Conservation (phyloP, 1,284 basidiomycete species). For the Erythrobasidium hasegawianum region DNA sequence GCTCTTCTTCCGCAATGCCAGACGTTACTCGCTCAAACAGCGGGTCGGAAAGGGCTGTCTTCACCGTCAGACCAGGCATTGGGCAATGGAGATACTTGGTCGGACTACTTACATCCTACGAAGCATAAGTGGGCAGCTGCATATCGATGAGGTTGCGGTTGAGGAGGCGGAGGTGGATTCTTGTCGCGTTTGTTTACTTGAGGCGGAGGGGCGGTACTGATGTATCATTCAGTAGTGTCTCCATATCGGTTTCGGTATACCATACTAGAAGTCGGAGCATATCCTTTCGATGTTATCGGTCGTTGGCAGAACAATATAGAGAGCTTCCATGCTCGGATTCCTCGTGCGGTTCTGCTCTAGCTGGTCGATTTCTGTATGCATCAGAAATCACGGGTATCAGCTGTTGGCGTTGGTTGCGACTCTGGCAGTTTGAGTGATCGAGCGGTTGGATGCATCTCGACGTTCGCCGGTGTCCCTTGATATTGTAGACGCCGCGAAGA, state of each 20-base stretch:
- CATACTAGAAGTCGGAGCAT: conserved; percentile 70
- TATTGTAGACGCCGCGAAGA: too few relatives aligned
- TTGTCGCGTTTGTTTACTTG: conserved; percentile 31
- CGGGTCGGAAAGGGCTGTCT: conserved; percentile 64
- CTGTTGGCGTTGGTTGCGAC: background rate
- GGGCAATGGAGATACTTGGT: too few relatives aligned
- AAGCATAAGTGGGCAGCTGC: conserved; percentile 90
- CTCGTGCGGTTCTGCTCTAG: conserved; percentile 60
- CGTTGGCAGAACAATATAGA: conserved; percentile 93
- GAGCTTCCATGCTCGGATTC: conserved; percentile 75
- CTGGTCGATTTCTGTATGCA: conserved; percentile 51
- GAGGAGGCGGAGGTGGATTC: conserved; percentile 37
- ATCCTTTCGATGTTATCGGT: conserved; percentile 88
- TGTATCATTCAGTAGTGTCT: background rate
- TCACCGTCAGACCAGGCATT: conserved; percentile 28
- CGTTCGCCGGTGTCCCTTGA: too few relatives aligned
- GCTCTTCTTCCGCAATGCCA: conserved; percentile 49
- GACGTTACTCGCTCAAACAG: conserved; percentile 69
- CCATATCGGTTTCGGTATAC: too few relatives aligned
- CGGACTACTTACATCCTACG: conserved; percentile 77
- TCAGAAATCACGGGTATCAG: background rate
- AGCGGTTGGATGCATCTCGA: too few relatives aligned
- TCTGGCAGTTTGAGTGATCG: background rate
- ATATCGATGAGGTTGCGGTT: conserved; percentile 61
- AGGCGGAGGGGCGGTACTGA: conserved; percentile 27